Evolutionary conservation across 2,329 filamentous ascomycete species (phyloP).

Genomic region (Incumbomyces delicatus): DNA sequence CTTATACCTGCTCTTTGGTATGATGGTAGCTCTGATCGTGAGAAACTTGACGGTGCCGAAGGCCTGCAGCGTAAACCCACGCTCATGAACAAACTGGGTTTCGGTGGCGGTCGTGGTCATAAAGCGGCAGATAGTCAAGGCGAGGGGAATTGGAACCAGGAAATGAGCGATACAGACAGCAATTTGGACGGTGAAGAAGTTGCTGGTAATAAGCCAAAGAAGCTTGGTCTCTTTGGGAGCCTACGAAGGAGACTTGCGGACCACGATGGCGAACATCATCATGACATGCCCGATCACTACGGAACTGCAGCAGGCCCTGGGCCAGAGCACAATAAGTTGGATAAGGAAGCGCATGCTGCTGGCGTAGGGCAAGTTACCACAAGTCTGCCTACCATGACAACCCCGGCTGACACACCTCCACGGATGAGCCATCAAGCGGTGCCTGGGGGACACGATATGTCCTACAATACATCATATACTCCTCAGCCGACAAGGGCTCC

Average conservation of each 20-base stretch:
- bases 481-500: slow-evolving; percentile 13
- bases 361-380: background rate
- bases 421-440: background rate
- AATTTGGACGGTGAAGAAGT: slow-evolving; percentile 14
- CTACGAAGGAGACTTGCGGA: slow-evolving; percentile 13
- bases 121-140: slow-evolving; percentile 17
- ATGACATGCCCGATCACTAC: slow-evolving; percentile 9
- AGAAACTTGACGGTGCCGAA: slow-evolving; percentile 16
- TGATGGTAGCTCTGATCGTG: slow-evolving; percentile 27
- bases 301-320: background rate
- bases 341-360: background rate
- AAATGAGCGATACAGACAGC: slow-evolving; percentile 20
- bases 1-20: slow-evolving; percentile 67
- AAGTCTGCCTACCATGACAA: background rate
- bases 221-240: slow-evolving; percentile 19
- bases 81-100: slow-evolving; percentile 17
- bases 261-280: slow-evolving; percentile 11
- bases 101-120: slow-evolving; percentile 13
- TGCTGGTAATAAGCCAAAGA: slow-evolving; percentile 8
- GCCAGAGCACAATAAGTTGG: background rate
- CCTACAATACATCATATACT: slow-evolving; percentile 13
- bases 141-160: slow-evolving; percentile 22
- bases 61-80: slow-evolving; percentile 14
- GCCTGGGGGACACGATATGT: slow-evolving; percentile 10
- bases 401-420: slow-evolving; percentile 2